Conservation (phyloP, 2,329 filamentous ascomycete species). For the Gnomoniopsis smithogilvyi region DNA sequence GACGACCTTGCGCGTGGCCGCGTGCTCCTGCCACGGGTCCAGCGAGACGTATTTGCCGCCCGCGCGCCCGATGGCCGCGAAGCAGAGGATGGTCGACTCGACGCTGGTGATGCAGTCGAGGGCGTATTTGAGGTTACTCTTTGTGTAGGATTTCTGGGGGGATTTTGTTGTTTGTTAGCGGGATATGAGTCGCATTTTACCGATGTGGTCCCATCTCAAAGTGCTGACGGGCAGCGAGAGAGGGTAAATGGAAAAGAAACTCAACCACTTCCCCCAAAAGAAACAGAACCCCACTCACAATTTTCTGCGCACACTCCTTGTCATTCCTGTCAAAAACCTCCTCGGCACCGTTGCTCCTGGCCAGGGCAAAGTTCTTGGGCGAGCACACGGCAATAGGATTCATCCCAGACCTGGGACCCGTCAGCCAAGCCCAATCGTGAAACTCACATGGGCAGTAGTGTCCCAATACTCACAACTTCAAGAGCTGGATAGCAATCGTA, state of each 20-base stretch:
- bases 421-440: no score
- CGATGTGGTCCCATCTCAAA: no score
- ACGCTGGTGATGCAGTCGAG: slow-evolving; percentile 34
- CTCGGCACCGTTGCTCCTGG: slow-evolving; percentile 35
- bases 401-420: neutral
- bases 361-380: slow-evolving; percentile 30
- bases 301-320: neutral
- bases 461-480: neutral
- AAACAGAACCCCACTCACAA: no score
- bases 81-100: slow-evolving; percentile 31
- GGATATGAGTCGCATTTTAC: no score
- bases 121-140: slow-evolving; percentile 31
- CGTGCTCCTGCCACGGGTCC: neutral
- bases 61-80: slow-evolving; percentile 31
- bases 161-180: no score
- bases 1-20: neutral
- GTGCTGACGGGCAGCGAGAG: no score
- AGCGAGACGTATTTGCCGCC: slow-evolving; percentile 26
- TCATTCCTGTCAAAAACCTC: slow-evolving; percentile 36
- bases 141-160: slow-evolving; percentile 25
- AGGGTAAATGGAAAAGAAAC: no score
- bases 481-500: slow-evolving; percentile 1
- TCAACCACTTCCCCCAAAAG: no score
- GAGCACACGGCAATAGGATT: slow-evolving; percentile 17
- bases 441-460: no score